Conservation (phyloP, 345 rosid genomes). For the Euphorbia tirucalli region DNA sequence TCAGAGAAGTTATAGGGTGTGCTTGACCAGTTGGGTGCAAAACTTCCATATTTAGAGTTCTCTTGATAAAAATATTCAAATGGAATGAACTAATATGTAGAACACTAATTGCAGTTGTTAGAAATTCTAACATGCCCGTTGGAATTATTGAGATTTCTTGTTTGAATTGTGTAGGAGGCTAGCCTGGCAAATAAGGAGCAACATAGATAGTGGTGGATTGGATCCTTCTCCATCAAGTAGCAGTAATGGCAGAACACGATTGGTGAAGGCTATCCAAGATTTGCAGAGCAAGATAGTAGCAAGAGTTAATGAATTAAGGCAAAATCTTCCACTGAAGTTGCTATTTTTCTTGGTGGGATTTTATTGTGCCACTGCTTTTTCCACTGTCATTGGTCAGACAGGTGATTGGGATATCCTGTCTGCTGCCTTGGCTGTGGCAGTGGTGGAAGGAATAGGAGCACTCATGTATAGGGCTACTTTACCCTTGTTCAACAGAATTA, state of each 20-base stretch:
- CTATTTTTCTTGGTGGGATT: conserved; percentile 86
- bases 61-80: neutral
- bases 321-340: conserved; percentile 65
- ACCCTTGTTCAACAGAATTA: conserved; percentile 44
- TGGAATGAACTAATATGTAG: neutral
- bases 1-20: neutral
- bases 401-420: conserved; percentile 98
- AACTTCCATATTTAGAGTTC: neutral
- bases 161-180: conserved; percentile 43
- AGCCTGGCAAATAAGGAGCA: conserved; percentile 58
- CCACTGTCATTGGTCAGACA: conserved; percentile 89
- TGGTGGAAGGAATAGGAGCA: conserved; percentile 90
- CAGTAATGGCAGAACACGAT: conserved; percentile 49
- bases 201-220: conserved; percentile 42
- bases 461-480: conserved; percentile 72
- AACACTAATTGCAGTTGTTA: neutral
- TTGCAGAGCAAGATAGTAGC: conserved; percentile 48
- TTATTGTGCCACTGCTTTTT: conserved; percentile 83
- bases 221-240: conserved; percentile 56
- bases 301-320: conserved; percentile 57
- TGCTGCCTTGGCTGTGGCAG: conserved; percentile 72
- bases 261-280: conserved; percentile 55
- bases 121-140: neutral
- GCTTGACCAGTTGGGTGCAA: neutral
- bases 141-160: conserved; percentile 11